Conservation (phyloP, 306 rosid genomes). For the Cotoneaster glaucophyllus region DNA sequence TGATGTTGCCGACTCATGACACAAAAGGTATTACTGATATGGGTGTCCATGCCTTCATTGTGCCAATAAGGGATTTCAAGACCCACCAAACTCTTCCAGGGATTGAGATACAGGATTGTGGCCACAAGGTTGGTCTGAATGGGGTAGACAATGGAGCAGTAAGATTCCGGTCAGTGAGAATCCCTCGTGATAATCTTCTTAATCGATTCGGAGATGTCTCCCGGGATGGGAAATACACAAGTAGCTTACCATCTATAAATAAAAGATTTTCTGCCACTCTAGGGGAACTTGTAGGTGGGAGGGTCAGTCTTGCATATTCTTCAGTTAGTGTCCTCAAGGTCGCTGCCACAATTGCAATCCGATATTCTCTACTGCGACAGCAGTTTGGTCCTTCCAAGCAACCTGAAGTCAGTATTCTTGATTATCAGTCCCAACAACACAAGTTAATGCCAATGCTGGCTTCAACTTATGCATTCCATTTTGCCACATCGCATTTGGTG, state of each 20-base stretch:
- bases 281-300: constrained; percentile 97
- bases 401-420: constrained; percentile 84
- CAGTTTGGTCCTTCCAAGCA: constrained; percentile 95
- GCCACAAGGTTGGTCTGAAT: constrained; percentile 88
- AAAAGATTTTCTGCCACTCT: constrained; percentile 90
- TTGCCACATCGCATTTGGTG: constrained; percentile 57
- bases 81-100: constrained; percentile 91
- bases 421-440: constrained; percentile 95
- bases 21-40: constrained; percentile 64
- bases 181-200: constrained; percentile 91
- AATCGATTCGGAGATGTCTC: constrained; percentile 94
- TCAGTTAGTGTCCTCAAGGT: constrained; percentile 85
- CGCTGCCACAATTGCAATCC: constrained; percentile 70
- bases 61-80: constrained; percentile 79
- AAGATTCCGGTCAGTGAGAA: constrained; percentile 74
- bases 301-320: constrained; percentile 92
- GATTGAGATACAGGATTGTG: constrained; percentile 93
- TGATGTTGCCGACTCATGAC: constrained; percentile 62
- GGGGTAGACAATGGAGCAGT: constrained; percentile 98
- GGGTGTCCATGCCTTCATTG: constrained; percentile 98
- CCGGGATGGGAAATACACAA: constrained; percentile 83
- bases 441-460: constrained; percentile 99
- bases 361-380: constrained; percentile 86
- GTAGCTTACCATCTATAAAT: constrained; percentile 65
- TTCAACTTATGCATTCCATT: constrained; percentile 86